These are phyloP conservation scores for Fraxinus xanthoxyloides DNA, from an alignment of 305 asterid genomes.

Conservation along the genomic window DNA sequence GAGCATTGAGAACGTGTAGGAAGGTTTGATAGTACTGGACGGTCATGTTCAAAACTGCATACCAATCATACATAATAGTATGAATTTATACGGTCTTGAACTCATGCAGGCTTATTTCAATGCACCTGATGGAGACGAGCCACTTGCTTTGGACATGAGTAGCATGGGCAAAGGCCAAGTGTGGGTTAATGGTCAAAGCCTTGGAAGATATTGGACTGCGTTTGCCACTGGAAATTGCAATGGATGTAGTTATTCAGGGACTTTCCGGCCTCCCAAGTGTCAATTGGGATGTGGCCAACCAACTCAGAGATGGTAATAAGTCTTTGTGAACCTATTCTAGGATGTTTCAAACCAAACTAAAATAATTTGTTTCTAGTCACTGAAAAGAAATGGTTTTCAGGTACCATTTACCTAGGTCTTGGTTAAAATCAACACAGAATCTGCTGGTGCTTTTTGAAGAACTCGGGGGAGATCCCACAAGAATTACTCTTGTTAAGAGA, in stretches of 20 bases:
- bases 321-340: not conserved
- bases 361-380: not conserved
- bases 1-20: not conserved
- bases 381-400: slow-evolving; percentile 38
- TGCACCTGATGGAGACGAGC: slow-evolving; percentile 79
- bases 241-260: slow-evolving; percentile 60
- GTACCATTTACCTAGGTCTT: slow-evolving; percentile 88
- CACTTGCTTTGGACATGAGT: slow-evolving; percentile 89
- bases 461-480: slow-evolving; percentile 85
- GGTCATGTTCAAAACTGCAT: not conserved
- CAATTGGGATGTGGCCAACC: slow-evolving; percentile 85
- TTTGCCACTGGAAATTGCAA: slow-evolving; percentile 73
- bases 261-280: slow-evolving; percentile 73
- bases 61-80: not conserved
- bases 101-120: slow-evolving; percentile 61
- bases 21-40: not conserved
- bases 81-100: not conserved
- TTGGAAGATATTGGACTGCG: slow-evolving; percentile 89
- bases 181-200: slow-evolving; percentile 87
- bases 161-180: slow-evolving; percentile 96
- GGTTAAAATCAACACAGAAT: slow-evolving; percentile 79
- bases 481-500: slow-evolving; percentile 69
- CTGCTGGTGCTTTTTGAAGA: slow-evolving; percentile 84
- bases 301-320: slow-evolving; percentile 80
- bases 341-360: not conserved